Conservation (phyloP, 345 rosid genomes). For the Pistacia integerrima region DNA sequence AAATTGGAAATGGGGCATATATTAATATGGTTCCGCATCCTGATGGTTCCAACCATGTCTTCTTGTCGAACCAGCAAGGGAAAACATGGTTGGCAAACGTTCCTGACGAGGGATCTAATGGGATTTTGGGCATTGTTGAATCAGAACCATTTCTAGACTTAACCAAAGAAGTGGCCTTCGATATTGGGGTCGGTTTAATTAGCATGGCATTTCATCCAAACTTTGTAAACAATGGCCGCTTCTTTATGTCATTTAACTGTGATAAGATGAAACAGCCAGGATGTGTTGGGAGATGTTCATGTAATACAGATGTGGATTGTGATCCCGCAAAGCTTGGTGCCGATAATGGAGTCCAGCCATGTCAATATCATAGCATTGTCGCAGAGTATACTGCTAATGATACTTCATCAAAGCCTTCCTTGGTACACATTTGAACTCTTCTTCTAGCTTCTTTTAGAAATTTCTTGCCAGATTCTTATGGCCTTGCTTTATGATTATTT, state of each 20-base stretch:
- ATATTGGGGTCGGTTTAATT: constrained; percentile 36
- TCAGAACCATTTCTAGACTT: constrained; percentile 59
- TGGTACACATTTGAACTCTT: constrained; percentile 25
- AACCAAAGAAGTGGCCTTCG: constrained; percentile 44
- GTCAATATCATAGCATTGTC: constrained; percentile 36
- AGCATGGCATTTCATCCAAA: constrained; percentile 53
- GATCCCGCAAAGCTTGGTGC: constrained; percentile 38
- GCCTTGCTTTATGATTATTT: background rate
- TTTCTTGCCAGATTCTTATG: background rate
- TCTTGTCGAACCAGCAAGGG: constrained; percentile 56
- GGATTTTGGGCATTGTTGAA: constrained; percentile 40
- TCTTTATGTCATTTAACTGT: constrained; percentile 41
- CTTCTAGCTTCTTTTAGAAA: background rate
- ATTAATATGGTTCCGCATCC: constrained; percentile 61
- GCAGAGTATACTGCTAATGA: constrained; percentile 40
- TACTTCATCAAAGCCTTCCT: constrained; percentile 26
- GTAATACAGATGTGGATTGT: constrained; percentile 45
- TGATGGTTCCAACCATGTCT: constrained; percentile 61
- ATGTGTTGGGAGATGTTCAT: constrained; percentile 43
- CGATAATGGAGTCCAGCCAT: constrained; percentile 35
- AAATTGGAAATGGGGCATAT: constrained; percentile 55
- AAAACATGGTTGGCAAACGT: constrained; percentile 55
- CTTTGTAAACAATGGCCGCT: constrained; percentile 42
- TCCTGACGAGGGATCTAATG: constrained; percentile 56
- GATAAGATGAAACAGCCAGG: constrained; percentile 43